Percentiles rank a stretch among this genome's conserved stretches.
Conservation (phyloP, 257 asterid genomes). For the Fraxinus cuspidata region DNA sequence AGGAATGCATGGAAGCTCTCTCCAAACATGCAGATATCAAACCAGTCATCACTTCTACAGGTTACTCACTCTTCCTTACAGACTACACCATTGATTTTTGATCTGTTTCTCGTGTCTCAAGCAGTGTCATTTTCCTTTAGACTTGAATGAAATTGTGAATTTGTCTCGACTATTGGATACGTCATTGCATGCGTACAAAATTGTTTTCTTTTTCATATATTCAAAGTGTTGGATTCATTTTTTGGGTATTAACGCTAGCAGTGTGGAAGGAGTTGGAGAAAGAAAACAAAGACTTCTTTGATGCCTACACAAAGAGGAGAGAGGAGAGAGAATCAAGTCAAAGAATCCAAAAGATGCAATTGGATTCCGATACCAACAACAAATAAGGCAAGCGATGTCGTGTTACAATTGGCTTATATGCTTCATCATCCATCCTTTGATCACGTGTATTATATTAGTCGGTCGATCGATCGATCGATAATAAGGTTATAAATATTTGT, state of each 20-base stretch:
- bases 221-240: not conserved
- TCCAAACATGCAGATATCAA: conserved; percentile 54
- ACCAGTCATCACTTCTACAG: conserved; percentile 52
- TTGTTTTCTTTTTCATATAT: too few species aligned
- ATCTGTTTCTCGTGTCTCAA: too few species aligned
- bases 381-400: not conserved
- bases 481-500: not conserved
- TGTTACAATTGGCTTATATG: not conserved
- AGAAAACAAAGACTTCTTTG: conserved; percentile 51
- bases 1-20: conserved; percentile 62
- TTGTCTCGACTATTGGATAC: too few species aligned
- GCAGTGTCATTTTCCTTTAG: too few species aligned
- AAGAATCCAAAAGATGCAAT: conserved; percentile 32
- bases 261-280: conserved; percentile 97
- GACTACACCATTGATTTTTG: too few species aligned
- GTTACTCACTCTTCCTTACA: conserved; percentile 9
- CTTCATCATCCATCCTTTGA: not conserved
- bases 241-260: conserved; percentile 16
- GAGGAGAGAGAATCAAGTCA: conserved; percentile 44
- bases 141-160: too few species aligned
- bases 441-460: not conserved
- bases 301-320: conserved; percentile 44
- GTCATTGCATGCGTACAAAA: too few species aligned
- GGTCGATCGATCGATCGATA: not conserved
- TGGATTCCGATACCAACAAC: conserved; percentile 45